Base-by-base conservation (phyloP, 2,329 filamentous ascomycete genomes). In the Penicillium sclerotiorum region DNA sequence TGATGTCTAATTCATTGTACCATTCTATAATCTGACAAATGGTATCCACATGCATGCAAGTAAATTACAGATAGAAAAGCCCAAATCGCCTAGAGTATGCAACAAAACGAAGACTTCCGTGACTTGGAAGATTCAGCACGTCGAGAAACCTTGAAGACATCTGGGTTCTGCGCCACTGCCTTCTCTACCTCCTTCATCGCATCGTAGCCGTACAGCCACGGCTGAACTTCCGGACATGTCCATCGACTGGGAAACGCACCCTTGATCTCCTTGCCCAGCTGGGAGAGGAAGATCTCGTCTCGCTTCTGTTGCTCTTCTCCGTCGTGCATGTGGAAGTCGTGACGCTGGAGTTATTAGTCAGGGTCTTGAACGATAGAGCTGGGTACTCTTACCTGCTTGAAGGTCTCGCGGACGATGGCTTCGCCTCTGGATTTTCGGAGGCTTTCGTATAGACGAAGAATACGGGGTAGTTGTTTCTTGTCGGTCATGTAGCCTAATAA, bases 201-300 rank as follows among this genome's bases (percentile, higher is more conserved):
- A 66, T 87, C 80, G 54, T 87, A 87, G 0, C 83, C 82, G 57
- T 82, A 88, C 39, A 88, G 55, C 81, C 83, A 87, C 0, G 79
- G 78, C 64, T 87, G 84, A 0, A 84, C 78, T 27, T 80, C 71
- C 0, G 82, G 83, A 61, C 84, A 86, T 1, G 80, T 83, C 80
- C 84, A 84, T 41, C 84, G 73, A 66, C 81, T 84, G 0, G 85
- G 85, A 56, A 87, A 88, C 1, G 79, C 75, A 1, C 74, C 77
- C 32, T 75, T 69, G 2, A 80, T 65, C 44, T 80, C 73, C 43
- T 75, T 76, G 1, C 78, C 82, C 2, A 86, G 61, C 58, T 82
- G 77, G 2, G 77, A 78, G 11, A 79, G 52, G 70, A 88, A 85
- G 6, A 83, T 42, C 27, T 77, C 64, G 58, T 88, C 85, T 39